Percentiles rank a stretch among this genome's conserved stretches.
These are phyloP conservation scores for Boletus eberwhitei DNA, from an alignment of 768 basidiomycete species.

Conservation along the genomic window DNA sequence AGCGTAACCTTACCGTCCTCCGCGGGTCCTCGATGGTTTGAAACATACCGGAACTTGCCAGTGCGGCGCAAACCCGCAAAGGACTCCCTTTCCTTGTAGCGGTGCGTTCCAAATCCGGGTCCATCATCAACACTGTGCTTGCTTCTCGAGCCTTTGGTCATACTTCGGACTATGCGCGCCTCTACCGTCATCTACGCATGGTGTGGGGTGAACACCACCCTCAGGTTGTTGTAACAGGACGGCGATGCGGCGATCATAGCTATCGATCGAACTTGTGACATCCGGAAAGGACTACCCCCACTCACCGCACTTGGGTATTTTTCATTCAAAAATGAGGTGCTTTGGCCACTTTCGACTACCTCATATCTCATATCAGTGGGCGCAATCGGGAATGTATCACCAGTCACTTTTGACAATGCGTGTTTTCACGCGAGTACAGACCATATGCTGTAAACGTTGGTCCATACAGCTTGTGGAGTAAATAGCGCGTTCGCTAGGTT, in stretches of 20 bases:
- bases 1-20: slow-evolving; percentile 15
- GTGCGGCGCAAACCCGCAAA: neutral
- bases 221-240: slow-evolving; percentile 11
- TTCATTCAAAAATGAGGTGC: slow-evolving; percentile 22
- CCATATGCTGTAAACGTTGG: neutral
- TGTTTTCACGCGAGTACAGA: slow-evolving; percentile 10
- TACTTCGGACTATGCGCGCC: neutral
- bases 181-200: neutral
- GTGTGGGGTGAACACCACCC: neutral
- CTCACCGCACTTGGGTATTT: slow-evolving; percentile 21
- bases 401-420: slow-evolving; percentile 5
- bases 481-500: slow-evolving; percentile 5
- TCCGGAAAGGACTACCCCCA: slow-evolving; percentile 3
- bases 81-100: neutral
- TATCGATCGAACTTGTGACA: slow-evolving; percentile 18
- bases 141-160: slow-evolving; percentile 1
- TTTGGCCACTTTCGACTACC: slow-evolving; percentile 6
- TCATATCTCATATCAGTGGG: slow-evolving; percentile 16
- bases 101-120: neutral
- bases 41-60: slow-evolving; percentile 15
- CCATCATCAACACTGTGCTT: neutral
- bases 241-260: slow-evolving; percentile 24
- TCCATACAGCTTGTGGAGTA: slow-evolving; percentile 1
- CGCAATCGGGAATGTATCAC: slow-evolving; percentile 6
- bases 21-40: slow-evolving; percentile 27